These are phyloP conservation scores for Artemisia annua DNA, from an alignment of 129 eudicot genomes.

Conservation along the genomic window DNA sequence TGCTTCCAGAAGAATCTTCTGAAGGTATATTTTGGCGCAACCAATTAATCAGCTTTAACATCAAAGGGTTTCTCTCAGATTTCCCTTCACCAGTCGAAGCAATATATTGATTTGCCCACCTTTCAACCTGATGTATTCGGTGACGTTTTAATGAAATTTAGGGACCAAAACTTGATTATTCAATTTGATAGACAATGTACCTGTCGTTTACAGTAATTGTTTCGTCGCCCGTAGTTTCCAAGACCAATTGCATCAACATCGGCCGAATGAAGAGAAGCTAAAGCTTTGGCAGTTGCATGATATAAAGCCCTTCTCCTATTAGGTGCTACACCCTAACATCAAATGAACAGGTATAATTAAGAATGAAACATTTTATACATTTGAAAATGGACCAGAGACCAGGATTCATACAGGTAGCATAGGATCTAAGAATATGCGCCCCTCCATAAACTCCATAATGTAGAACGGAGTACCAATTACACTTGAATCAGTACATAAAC, in stretches of 20 bases:
- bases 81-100: slow-evolving; percentile 94
- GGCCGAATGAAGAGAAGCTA: slow-evolving; percentile 87
- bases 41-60: slow-evolving; percentile 77
- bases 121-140: slow-evolving; percentile 63
- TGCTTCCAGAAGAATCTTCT: slow-evolving; percentile 80
- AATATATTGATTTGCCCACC: slow-evolving; percentile 91
- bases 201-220: slow-evolving; percentile 92
- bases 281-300: slow-evolving; percentile 72
- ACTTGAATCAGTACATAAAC: slow-evolving; percentile 81
- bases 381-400: slow-evolving; percentile 11
- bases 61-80: slow-evolving; percentile 81
- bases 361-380: not conserved
- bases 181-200: slow-evolving; percentile 26
- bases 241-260: slow-evolving; percentile 85
- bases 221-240: slow-evolving; percentile 68
- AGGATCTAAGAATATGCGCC: slow-evolving; percentile 82
- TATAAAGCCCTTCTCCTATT: slow-evolving; percentile 59
- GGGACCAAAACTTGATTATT: not conserved
- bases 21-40: slow-evolving; percentile 70
- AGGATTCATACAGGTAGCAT: slow-evolving; percentile 68
- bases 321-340: slow-evolving; percentile 65
- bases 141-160: not conserved
- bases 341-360: slow-evolving; percentile 2
- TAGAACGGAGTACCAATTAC: slow-evolving; percentile 95
- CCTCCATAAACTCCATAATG: slow-evolving; percentile 92